Conservation (phyloP, 306 rosid species). For the Cucurbita moschata region DNA sequence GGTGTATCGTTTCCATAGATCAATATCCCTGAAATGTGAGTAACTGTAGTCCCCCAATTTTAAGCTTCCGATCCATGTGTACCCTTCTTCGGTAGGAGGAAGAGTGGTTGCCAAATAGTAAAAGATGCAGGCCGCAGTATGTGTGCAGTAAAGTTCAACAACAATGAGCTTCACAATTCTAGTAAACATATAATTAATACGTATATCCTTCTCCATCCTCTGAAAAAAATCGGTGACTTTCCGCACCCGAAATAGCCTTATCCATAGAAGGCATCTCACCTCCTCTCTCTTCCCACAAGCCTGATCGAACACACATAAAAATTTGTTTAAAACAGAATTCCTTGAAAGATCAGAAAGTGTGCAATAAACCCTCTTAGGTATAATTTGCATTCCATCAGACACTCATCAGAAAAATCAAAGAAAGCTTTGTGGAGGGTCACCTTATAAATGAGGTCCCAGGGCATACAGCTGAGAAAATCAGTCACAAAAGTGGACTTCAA, state of each 20-base stretch:
- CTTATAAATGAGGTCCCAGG: slow-evolving; percentile 91
- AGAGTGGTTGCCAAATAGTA: slow-evolving; percentile 92
- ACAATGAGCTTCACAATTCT: slow-evolving; percentile 67
- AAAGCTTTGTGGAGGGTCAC: slow-evolving; percentile 14
- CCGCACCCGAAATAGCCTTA: slow-evolving; percentile 63
- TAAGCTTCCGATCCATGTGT: slow-evolving; percentile 96
- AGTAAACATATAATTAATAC: slow-evolving; percentile 61
- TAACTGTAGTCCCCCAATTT: slow-evolving; percentile 67
- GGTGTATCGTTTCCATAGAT: slow-evolving; percentile 73
- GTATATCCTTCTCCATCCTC: slow-evolving; percentile 76
- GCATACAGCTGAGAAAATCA: slow-evolving; percentile 80
- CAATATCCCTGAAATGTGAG: slow-evolving; percentile 74
- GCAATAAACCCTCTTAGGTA: background rate
- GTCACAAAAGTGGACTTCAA: slow-evolving; percentile 53
- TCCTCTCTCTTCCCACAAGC: slow-evolving; percentile 60
- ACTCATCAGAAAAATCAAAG: background rate
- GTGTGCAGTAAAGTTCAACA: slow-evolving; percentile 95
- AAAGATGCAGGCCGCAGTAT: slow-evolving; percentile 95
- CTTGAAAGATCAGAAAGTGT: too few relatives aligned
- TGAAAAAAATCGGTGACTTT: slow-evolving; percentile 40
- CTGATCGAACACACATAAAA: slow-evolving; percentile 25
- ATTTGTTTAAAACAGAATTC: too few relatives aligned
- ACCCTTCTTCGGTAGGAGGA: slow-evolving; percentile 66
- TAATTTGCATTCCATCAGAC: background rate
- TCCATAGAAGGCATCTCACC: slow-evolving; percentile 81